These are phyloP conservation scores for Stachybotrys echinatus DNA, from an alignment of 2,329 filamentous ascomycete genomes.

Conservation along the genomic window DNA sequence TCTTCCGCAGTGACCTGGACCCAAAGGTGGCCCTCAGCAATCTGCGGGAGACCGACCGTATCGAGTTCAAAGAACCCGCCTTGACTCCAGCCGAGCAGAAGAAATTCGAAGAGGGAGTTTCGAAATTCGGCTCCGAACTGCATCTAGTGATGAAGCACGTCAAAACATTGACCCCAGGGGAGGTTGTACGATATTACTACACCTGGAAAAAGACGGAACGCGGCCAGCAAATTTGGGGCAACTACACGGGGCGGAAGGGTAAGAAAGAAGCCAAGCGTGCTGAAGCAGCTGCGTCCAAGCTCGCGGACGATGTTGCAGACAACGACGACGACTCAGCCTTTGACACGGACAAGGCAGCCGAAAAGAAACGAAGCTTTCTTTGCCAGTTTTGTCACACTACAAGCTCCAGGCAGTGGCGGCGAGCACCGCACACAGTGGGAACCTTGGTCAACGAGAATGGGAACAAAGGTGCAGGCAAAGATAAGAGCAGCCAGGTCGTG, in stretches of 20 bases:
- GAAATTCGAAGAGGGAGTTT: conserved; percentile 86
- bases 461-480: conserved; percentile 57
- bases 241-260: conserved; percentile 78
- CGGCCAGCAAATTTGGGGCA: conserved; percentile 85
- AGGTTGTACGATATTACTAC: conserved; percentile 91
- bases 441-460: conserved; percentile 62
- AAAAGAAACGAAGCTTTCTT: conserved; percentile 76
- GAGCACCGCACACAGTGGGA: conserved; percentile 73
- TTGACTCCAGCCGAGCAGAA: conserved; percentile 74
- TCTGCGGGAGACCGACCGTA: conserved; percentile 62
- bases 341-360: conserved; percentile 75
- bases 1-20: conserved; percentile 70
- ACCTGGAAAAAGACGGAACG: conserved; percentile 93
- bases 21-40: conserved; percentile 63
- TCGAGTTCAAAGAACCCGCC: conserved; percentile 78
- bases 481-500: conserved; percentile 70
- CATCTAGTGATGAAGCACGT: conserved; percentile 79
- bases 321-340: conserved; percentile 94
- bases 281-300: conserved; percentile 65
- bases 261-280: conserved; percentile 79
- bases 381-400: conserved; percentile 90
- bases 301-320: conserved; percentile 89
- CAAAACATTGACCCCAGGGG: conserved; percentile 71
- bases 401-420: conserved; percentile 81
- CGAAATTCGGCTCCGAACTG: conserved; percentile 88